phyloP scores from a whole-genome alignment of 345 rosid genomes.

The Arabidopsis arenosa region DNA sequence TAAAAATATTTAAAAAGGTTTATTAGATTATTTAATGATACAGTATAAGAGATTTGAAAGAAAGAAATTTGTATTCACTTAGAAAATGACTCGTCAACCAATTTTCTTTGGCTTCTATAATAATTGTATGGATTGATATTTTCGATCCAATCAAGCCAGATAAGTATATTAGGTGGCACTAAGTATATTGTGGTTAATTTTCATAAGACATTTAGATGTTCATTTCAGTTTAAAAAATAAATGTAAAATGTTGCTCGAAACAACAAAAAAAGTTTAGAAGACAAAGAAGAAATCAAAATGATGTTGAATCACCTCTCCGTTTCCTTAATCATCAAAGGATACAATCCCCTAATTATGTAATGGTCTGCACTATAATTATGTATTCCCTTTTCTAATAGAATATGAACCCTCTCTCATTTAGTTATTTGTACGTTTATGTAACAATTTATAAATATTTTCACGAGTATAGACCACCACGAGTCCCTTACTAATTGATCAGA shows the following conservation, averaged over 20 bases:
- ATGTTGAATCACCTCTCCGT: neutral
- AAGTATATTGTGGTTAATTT: neutral
- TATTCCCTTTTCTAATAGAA: no score
- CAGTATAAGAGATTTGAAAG: neutral
- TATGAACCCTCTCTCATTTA: no score
- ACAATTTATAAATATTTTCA: no score
- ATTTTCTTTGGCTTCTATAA: no score
- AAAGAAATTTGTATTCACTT: neutral
- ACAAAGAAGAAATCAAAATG: neutral
- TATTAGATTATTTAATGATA: neutral
- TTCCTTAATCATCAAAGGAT: neutral
- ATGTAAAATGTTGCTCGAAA: neutral
- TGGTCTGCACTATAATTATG: no score
- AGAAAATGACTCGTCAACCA: conserved; percentile 3
- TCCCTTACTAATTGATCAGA: neutral
- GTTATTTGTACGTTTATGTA: no score
- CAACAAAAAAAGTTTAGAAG: neutral
- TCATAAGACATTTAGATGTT: neutral
- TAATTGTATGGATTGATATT: neutral
- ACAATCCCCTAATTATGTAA: no score
- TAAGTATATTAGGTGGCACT: conserved; percentile 6
- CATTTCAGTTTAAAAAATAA: neutral
- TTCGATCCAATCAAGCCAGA: neutral
- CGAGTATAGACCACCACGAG: no score
- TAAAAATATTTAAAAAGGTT: neutral